Conservation (phyloP, 345 rosid species). For the Raphanus raphanistrum region DNA sequence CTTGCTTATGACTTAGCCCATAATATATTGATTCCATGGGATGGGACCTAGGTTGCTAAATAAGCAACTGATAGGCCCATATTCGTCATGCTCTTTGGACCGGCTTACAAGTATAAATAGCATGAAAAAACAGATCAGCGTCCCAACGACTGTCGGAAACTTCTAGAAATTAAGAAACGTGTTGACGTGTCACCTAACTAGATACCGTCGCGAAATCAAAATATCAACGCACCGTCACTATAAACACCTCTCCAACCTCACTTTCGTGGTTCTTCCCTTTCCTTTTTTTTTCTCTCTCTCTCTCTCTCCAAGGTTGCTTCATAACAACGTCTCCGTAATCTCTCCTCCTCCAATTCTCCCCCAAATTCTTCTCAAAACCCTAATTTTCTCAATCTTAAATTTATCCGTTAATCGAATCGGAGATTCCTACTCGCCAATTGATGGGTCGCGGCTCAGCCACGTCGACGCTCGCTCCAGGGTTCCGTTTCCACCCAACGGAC, state of each 20-base stretch:
- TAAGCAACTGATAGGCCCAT: background rate
- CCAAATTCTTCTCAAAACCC: background rate
- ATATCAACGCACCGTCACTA: background rate
- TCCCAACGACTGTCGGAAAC: background rate
- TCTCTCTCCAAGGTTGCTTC: background rate
- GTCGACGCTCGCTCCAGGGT: conserved; percentile 79
- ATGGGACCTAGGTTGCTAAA: background rate
- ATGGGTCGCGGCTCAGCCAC: conserved; percentile 64
- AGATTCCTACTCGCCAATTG: conserved; percentile 4
- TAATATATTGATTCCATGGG: background rate
- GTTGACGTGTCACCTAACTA: background rate
- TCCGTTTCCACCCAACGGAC: conserved; percentile 94
- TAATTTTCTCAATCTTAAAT: background rate
- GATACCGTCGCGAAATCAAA: background rate
- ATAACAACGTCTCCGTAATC: background rate
- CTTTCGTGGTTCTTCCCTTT: background rate
- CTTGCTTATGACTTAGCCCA: background rate
- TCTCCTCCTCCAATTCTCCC: background rate
- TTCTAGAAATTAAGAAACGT: background rate
- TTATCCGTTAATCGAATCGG: background rate
- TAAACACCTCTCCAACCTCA: background rate
- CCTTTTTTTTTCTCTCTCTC: background rate
- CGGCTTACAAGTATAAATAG: background rate
- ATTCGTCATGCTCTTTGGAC: background rate
- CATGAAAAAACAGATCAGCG: background rate